Base-by-base conservation (phyloP, 2,329 filamentous ascomycete genomes). In the Sclerotinia sclerotiorum region DNA sequence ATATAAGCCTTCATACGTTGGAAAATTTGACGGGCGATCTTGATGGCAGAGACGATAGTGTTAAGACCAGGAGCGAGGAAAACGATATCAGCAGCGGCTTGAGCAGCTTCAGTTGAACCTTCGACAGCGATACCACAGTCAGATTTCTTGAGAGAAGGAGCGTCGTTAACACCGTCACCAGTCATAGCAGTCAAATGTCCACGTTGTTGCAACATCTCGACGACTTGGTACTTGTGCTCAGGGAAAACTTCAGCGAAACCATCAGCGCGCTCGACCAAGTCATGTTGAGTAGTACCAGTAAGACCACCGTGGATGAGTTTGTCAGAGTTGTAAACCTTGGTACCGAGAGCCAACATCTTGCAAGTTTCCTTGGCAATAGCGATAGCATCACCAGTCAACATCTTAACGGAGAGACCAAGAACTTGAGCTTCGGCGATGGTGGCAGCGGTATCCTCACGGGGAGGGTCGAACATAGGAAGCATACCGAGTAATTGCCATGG, bases 1-100 rank as follows among this genome's bases (percentile, higher is more conserved):
- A 97, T 92, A 83, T 97, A 97, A 71, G 93, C 91, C 83, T 97
- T 95, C 93, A 97, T 97, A 78, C 93, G 91, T 83, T 97, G 93
- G 86, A 97, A 97, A 81, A 97, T 97, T 82, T 96, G 93, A 77
- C 93, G 92, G 42, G 92, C 94, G 74, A 92, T 96, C 84, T 97
- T 97, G 76, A 97, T 87, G 69, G 93, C 92, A 79, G 95, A 92
- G 76, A 97, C 95, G 79, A 97, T 96, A 72, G 93, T 91, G 80
- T 91, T 93, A 70, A 97, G 88, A 85, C 93, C 93, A 65, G 93
- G 92, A 73, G 91, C 92, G 78, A 97, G 88, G 87, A 97, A 97
- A 76, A 97, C 93, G 76, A 97, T 97, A 82, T 97, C 93, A 75
- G 93, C 91, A 74, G 93, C 93, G 71, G 93, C 95, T 75, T 92